Evolutionary conservation across 202 grass and related monocot genomes (phyloP), one percentile per base, ranked within the genome.

Genomic region (Bolboschoenoplectus hybrid): DNA sequence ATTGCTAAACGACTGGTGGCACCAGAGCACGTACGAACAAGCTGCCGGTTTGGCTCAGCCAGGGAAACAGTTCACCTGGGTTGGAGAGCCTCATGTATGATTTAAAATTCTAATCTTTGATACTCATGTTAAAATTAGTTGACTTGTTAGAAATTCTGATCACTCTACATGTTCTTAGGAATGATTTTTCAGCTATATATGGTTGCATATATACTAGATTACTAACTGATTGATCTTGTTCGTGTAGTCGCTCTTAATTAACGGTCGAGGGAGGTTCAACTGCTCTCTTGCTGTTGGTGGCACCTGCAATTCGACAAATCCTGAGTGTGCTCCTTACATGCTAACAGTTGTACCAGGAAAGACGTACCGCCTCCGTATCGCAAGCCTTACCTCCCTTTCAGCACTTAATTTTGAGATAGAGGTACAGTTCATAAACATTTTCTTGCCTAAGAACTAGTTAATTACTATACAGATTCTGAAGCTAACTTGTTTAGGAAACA

Each of bases 361-460:
- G 88, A 97, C 92, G 2, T 97, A 97, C 88, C 85, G 90, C 3
- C 87, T 97, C 77, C 88, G 92, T 10, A 88, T 97, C 13, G 92
- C 67, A 67, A 97, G 94, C 86, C 17, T 97, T 32, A 94, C 94
- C 1, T 97, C 94, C 2, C 88, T 97, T 7, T 92, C 92, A 1
- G 91, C 94, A 0, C 89, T 97, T 56, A 97, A 93, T 79, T 97
- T 97, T 34, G 92, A 97, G 47, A 94, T 97, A 49, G 94, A 97
- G 94, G 94, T 97, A 75, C 32, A 43, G 9, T 57, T 70, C 26
- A 19, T 57, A 13, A 38, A 52, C 6, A 58, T n/a, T 56, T 38
- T 75, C 71, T 52, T 75, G 1, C 5, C 0, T 47, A 9, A 50
- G 2, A 2, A 74, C 10, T 10, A 32, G 3, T 3, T 12, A 51